Evolutionary conservation across 1,284 basidiomycete genomes (phyloP).

Genomic region (Rugosomyces carneus): DNA sequence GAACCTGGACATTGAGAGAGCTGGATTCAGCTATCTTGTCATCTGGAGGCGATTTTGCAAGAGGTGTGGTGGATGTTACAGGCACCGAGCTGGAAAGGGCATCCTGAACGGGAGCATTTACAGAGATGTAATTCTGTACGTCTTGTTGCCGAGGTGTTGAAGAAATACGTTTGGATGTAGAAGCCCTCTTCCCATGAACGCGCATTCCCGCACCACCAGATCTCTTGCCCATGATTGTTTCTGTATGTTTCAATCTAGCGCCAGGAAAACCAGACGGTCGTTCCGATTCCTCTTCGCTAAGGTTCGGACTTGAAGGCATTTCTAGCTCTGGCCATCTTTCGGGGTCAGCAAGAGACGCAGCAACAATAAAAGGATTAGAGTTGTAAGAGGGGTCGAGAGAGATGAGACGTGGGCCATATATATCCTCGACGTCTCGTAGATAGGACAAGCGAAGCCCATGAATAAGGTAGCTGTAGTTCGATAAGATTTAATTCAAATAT

Average conservation of each 20-base stretch:
- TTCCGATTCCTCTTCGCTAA: conserved; percentile 60
- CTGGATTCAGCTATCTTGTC: conserved; percentile 12
- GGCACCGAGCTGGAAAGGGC: conserved; percentile 23
- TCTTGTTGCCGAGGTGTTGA: conserved; percentile 30
- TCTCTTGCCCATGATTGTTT: conserved; percentile 76
- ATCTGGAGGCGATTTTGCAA: conserved; percentile 19
- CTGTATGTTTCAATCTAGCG: conserved; percentile 71
- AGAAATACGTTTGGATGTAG: conserved; percentile 43
- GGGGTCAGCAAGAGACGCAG: conserved; percentile 70
- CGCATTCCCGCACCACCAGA: conserved; percentile 64
- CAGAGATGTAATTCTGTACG: conserved; percentile 29
- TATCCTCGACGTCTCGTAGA: conserved; percentile 82
- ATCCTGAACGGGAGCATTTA: conserved; percentile 26
- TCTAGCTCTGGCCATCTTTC: conserved; percentile 82
- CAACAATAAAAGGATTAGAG: conserved; percentile 76
- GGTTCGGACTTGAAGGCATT: conserved; percentile 58
- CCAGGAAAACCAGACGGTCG: conserved; percentile 49
- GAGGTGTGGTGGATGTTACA: conserved; percentile 18
- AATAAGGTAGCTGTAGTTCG: conserved; percentile 67
- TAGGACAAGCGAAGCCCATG: conserved; percentile 83
- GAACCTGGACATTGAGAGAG: conserved; percentile 29
- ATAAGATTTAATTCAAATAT: not conserved
- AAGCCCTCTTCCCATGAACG: conserved; percentile 50
- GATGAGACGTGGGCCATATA: conserved; percentile 75
- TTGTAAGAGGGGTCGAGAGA: conserved; percentile 68